phyloP scores from a whole-genome alignment of 768 basidiomycete genomes.

The Tricholoma saponaceum region DNA sequence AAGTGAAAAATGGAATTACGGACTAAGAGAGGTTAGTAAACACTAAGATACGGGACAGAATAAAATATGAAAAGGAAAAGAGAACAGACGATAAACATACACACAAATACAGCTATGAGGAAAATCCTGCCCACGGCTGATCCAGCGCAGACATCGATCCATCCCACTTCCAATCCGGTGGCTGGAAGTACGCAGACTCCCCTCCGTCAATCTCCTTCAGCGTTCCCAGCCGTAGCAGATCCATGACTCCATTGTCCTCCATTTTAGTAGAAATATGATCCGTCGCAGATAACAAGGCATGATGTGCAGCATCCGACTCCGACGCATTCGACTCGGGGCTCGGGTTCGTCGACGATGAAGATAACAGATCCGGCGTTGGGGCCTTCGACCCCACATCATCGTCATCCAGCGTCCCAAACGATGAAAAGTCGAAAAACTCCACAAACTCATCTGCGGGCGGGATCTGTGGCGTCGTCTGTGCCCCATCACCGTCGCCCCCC shows the following conservation, averaged over 20 bases:
- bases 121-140: conserved; percentile 71
- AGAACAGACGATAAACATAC: conserved; percentile 32
- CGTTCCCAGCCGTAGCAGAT: conserved; percentile 53
- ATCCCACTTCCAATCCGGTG: conserved; percentile 71
- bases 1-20: conserved; percentile 16
- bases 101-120: conserved; percentile 35
- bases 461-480: conserved; percentile 10
- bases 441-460: conserved; percentile 45
- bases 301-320: conserved; percentile 51
- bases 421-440: conserved; percentile 69
- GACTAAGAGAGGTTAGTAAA: conserved; percentile 7
- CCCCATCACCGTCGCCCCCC: conserved; percentile 26
- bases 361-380: conserved; percentile 70
- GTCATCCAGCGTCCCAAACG: conserved; percentile 52
- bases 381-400: conserved; percentile 60
- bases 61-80: conserved; percentile 25
- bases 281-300: conserved; percentile 36
- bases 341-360: conserved; percentile 68
- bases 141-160: conserved; percentile 60
- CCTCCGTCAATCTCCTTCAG: conserved; percentile 76
- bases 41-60: conserved; percentile 12
- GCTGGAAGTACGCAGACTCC: conserved; percentile 64
- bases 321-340: conserved; percentile 68
- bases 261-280: conserved; percentile 39
- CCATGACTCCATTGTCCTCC: conserved; percentile 41